Evolutionary conservation across 257 asterid genomes (phyloP).

Genomic region (Plectranthus barbatus): DNA sequence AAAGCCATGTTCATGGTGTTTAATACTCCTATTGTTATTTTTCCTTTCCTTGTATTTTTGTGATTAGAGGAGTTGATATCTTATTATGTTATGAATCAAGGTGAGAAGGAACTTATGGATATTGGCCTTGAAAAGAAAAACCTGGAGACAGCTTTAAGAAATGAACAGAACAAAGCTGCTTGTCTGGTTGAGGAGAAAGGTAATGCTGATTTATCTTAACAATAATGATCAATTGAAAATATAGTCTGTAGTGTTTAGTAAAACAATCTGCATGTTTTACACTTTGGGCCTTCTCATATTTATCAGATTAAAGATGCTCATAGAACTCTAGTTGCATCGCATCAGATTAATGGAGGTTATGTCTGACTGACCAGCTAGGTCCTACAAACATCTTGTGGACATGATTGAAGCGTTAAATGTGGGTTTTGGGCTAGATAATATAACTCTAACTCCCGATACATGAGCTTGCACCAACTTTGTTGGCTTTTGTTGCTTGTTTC

Average conservation of each 20-base stretch:
- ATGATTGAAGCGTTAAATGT: background rate
- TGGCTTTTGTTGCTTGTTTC: constrained; percentile 5
- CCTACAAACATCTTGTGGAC: background rate
- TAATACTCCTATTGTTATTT: background rate
- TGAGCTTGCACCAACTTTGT: background rate
- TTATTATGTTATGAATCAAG: constrained; percentile 32
- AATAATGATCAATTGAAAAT: background rate
- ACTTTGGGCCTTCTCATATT: constrained; percentile 6
- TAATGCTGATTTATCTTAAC: constrained; percentile 24
- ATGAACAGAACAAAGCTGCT: constrained; percentile 46
- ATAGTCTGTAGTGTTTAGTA: background rate
- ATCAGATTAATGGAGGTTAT: constrained; percentile 3
- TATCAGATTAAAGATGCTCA: constrained; percentile 3
- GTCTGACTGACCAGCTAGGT: background rate
- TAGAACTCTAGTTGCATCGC: background rate
- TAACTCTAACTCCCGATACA: constrained; percentile 3
- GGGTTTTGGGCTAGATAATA: constrained; percentile 2
- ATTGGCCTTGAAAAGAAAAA: constrained; percentile 52
- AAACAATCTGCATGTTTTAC: background rate
- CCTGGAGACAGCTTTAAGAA: constrained; percentile 45
- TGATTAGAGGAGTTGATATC: constrained; percentile 10
- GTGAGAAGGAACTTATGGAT: constrained; percentile 71
- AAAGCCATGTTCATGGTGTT: constrained; percentile 10
- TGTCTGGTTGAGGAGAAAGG: constrained; percentile 66
- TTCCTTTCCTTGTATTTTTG: background rate